Evolutionary conservation across 805 yeast species (phyloP).

Genomic region (Ogataea glucozyma): DNA sequence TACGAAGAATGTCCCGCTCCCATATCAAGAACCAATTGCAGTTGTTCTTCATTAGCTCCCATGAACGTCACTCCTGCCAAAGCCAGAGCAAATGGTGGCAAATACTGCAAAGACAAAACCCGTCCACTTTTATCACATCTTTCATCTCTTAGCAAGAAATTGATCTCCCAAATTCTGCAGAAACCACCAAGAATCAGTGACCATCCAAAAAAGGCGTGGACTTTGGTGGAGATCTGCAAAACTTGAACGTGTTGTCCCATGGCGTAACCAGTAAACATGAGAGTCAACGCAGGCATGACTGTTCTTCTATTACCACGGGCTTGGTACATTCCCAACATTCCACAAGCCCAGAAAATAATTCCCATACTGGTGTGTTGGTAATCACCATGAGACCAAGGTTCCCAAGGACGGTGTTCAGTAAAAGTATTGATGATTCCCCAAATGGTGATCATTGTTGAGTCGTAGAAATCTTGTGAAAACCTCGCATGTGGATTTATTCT

Average conservation of each 20-base stretch:
- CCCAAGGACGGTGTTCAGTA: conserved; percentile 93
- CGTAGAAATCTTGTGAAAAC: conserved; percentile 82
- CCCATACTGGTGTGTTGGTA: conserved; percentile 97
- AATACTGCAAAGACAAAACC: conserved; percentile 73
- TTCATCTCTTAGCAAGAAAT: conserved; percentile 70
- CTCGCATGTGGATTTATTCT: conserved; percentile 44
- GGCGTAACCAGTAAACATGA: conserved; percentile 89
- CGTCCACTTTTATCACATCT: conserved; percentile 41
- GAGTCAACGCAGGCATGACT: conserved; percentile 76
- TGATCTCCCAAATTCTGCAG: conserved; percentile 74
- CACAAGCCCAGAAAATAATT: conserved; percentile 95
- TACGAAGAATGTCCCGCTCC: conserved; percentile 88
- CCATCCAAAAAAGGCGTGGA: conserved; percentile 84
- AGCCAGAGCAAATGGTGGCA: conserved; percentile 80
- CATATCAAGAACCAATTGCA: conserved; percentile 64
- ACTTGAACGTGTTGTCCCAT: conserved; percentile 89
- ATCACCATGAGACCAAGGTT: conserved; percentile 89
- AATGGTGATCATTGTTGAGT: conserved; percentile 71
- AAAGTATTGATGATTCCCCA: conserved; percentile 96
- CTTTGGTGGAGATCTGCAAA: conserved; percentile 75
- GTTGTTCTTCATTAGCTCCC: conserved; percentile 92
- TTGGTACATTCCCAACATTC: conserved; percentile 77
- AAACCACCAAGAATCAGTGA: conserved; percentile 79
- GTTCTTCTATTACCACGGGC: conserved; percentile 68
- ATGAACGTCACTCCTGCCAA: conserved; percentile 81